Evolutionary conservation across 2,329 filamentous ascomycete genomes (phyloP).

Genomic region (Aspergillus chevalieri): DNA sequence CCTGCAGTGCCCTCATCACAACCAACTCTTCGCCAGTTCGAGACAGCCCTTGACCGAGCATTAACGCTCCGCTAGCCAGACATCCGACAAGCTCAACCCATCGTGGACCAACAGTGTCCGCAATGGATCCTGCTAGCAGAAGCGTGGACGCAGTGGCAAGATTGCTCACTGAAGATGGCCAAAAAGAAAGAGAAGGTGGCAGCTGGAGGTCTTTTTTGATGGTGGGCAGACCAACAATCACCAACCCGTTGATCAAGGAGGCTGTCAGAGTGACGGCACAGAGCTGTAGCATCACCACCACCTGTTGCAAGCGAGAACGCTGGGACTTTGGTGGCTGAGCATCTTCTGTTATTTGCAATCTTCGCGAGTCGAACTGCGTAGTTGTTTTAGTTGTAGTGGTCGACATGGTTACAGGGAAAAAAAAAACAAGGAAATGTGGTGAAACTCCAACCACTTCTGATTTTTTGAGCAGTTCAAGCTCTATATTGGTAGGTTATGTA

Average conservation of each 20-base stretch:
- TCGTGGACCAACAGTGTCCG: conserved; percentile 46
- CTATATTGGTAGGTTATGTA: background rate
- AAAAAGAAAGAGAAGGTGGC: conserved; percentile 14
- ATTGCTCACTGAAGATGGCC: conserved; percentile 25
- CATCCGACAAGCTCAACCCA: conserved; percentile 44
- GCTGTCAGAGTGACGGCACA: conserved; percentile 19
- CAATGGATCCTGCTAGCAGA: conserved; percentile 45
- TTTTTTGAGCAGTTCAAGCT: background rate
- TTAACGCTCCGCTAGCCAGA: conserved; percentile 39
- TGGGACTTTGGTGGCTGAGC: background rate
- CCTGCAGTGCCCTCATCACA: conserved; percentile 42
- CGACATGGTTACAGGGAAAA: background rate
- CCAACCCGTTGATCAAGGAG: conserved; percentile 32
- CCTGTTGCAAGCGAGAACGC: conserved; percentile 4
- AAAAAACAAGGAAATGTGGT: background rate
- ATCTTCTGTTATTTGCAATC: background rate
- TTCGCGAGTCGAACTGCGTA: background rate
- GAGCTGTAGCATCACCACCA: conserved; percentile 11
- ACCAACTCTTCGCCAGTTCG: conserved; percentile 41
- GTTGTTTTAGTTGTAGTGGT: background rate
- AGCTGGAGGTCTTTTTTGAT: conserved; percentile 34
- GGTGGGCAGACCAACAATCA: conserved; percentile 38
- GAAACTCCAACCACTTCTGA: too few species aligned
- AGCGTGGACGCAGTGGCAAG: conserved; percentile 33
- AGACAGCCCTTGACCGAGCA: conserved; percentile 40